A percentile compares a stretch with the other conserved stretches of the same genome.
These are phyloP conservation scores for Curvularia eragrostidis DNA, from an alignment of 2,329 filamentous ascomycete species.

Conservation along the genomic window DNA sequence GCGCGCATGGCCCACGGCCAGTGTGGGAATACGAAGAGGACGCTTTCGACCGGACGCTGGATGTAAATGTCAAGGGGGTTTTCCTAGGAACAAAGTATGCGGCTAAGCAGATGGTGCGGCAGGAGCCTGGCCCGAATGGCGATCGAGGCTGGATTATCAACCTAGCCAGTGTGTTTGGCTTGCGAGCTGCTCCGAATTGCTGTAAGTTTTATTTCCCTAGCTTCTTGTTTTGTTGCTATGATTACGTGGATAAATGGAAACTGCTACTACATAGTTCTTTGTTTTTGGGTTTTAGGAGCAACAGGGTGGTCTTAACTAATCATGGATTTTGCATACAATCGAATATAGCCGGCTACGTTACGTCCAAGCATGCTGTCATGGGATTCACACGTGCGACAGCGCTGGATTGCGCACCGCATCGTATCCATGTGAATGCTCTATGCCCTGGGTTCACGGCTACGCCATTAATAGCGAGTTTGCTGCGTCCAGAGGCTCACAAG, in stretches of 20 bases:
- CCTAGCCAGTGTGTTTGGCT: constrained; percentile 58
- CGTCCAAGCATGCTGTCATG: constrained; percentile 60
- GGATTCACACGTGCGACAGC: constrained; percentile 59
- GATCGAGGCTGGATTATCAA: constrained; percentile 63
- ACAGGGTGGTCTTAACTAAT: not conserved
- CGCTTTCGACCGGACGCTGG: constrained; percentile 54
- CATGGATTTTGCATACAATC: not conserved
- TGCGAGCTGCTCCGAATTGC: constrained; percentile 44
- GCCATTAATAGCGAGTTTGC: constrained; percentile 34
- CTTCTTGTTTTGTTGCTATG: not conserved
- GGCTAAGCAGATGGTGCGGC: constrained; percentile 58
- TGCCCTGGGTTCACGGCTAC: constrained; percentile 58
- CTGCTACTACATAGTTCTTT: no score
- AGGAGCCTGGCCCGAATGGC: constrained; percentile 47
- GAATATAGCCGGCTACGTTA: constrained; percentile 47
- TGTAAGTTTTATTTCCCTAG: constrained; percentile 34
- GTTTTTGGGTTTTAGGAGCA: no score
- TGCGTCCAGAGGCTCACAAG: constrained; percentile 15
- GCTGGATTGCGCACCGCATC: constrained; percentile 56
- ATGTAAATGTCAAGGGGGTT: constrained; percentile 50
- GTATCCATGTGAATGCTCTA: constrained; percentile 62
- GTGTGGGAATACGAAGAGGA: constrained; percentile 58
- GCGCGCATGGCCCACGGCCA: constrained; percentile 29
- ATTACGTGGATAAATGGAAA: no score
- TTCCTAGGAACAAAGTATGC: constrained; percentile 57